Evolutionary conservation across 176 grass and related monocot genomes (phyloP).

Genomic region (Secale cereale): DNA sequence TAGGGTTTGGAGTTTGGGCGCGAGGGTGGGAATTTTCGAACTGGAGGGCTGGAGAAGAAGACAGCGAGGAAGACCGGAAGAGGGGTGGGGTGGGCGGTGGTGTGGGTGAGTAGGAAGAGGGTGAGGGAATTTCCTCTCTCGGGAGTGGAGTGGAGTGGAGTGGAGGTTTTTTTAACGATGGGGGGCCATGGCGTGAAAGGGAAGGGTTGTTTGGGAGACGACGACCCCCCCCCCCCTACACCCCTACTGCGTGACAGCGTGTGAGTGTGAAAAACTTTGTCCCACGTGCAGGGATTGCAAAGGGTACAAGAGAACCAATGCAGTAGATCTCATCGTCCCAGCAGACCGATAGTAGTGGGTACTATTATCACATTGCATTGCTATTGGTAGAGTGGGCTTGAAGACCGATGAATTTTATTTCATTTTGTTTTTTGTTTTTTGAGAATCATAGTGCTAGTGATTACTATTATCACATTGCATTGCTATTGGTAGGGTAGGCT

Average conservation of each 20-base stretch:
- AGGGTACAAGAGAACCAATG: not conserved
- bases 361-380: not conserved
- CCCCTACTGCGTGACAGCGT: not conserved
- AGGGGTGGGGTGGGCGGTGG: not conserved
- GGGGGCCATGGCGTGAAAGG: constrained; percentile 25
- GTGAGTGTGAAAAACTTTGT: not conserved
- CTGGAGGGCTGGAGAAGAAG: not conserved
- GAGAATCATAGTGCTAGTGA: too few species aligned
- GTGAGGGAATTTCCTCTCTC: constrained; percentile 5
- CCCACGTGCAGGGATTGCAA: not conserved
- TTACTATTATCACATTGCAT: not conserved
- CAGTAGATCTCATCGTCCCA: not conserved
- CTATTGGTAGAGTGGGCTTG: not conserved
- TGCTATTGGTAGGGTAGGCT: not conserved
- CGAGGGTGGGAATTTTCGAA: constrained; percentile 49
- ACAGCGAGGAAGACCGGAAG: not conserved
- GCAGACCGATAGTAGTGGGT: not conserved
- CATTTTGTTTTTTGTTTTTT: too few species aligned
- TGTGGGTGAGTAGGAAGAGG: not conserved
- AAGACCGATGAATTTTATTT: not conserved
- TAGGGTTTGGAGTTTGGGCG: constrained; percentile 47
- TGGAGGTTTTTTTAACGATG: constrained; percentile 22
- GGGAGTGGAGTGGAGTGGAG: not conserved
- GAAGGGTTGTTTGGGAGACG: not conserved
- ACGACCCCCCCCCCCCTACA: not conserved